Evolutionary conservation across 108 stramenopile genomes (phyloP).

Genomic region (Mediolabrus comicus): DNA sequence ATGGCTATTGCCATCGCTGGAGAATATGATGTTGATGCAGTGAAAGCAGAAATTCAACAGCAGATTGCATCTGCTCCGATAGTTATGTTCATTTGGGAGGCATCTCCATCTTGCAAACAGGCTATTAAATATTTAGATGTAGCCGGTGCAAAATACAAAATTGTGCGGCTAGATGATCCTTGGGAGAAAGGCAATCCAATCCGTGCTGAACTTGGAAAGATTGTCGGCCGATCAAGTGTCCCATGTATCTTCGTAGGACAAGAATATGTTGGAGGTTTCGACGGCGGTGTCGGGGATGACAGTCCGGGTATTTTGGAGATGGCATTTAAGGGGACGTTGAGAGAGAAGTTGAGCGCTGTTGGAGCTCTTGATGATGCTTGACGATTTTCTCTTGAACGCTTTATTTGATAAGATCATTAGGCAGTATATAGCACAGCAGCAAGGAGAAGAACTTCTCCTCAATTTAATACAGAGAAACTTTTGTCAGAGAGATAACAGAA

Average conservation of each 20-base stretch:
- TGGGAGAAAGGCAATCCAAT: slow-evolving; percentile 69
- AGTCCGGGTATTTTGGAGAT: slow-evolving; percentile 61
- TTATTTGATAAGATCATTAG: too few relatives aligned
- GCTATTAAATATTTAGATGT: slow-evolving; percentile 63
- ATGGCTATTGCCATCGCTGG: slow-evolving; percentile 59
- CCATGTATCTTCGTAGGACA: slow-evolving; percentile 67
- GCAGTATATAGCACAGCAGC: too few relatives aligned
- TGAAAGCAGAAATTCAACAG: slow-evolving; percentile 43
- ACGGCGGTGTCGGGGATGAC: slow-evolving; percentile 59
- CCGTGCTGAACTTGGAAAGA: slow-evolving; percentile 66
- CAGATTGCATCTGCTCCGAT: slow-evolving; percentile 54
- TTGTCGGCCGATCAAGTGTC: slow-evolving; percentile 54
- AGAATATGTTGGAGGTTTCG: slow-evolving; percentile 70
- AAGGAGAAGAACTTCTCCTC: too few relatives aligned
- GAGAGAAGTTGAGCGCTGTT: slow-evolving; percentile 33
- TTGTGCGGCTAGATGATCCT: slow-evolving; percentile 66
- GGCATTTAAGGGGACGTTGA: slow-evolving; percentile 67
- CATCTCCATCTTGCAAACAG: slow-evolving; percentile 63
- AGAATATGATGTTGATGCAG: slow-evolving; percentile 52
- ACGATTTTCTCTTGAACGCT: too few relatives aligned
- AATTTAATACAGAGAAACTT: too few relatives aligned
- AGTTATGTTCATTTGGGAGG: slow-evolving; percentile 62
- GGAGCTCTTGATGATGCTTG: slow-evolving; percentile 24
- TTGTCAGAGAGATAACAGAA: too few relatives aligned
- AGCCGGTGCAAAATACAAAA: slow-evolving; percentile 47